Conservation (phyloP, 78 protist genomes). For the Dictyostelium purpureum region DNA sequence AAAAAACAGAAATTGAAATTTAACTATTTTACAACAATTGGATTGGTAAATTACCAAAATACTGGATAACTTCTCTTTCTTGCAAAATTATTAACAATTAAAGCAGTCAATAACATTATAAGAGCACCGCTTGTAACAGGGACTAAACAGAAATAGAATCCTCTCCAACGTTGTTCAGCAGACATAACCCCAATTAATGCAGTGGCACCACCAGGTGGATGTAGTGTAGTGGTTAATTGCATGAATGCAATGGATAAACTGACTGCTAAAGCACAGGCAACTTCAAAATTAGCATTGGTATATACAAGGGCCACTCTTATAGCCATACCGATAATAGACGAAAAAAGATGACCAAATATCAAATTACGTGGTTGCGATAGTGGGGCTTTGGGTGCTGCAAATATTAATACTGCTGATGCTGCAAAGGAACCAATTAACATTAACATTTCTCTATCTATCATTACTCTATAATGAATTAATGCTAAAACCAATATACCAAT, state of each 20-base stretch:
- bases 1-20: too few relatives aligned
- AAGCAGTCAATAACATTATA: conserved; percentile 36
- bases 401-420: conserved; percentile 77
- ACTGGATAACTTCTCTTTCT: conserved; percentile 38
- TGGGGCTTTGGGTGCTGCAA: conserved; percentile 59
- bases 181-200: conserved; percentile 59
- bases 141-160: conserved; percentile 10
- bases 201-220: conserved; percentile 87
- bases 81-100: conserved; percentile 32
- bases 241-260: conserved; percentile 30
- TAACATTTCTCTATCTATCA: not conserved
- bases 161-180: not conserved
- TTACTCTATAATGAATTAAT: conserved; percentile 18
- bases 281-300: not conserved
- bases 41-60: too few relatives aligned
- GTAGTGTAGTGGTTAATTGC: conserved; percentile 56
- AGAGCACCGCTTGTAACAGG: conserved; percentile 47
- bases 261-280: conserved; percentile 29
- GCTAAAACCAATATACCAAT: conserved; percentile 36
- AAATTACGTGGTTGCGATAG: conserved; percentile 84
- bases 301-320: not conserved
- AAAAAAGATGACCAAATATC: conserved; percentile 62
- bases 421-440: conserved; percentile 78
- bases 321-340: conserved; percentile 64
- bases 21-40: too few relatives aligned